Evolutionary conservation across 1,139 yeast genomes (phyloP), one percentile per base, ranked within the genome.

Genomic region (Saccharomyces hybrid): DNA sequence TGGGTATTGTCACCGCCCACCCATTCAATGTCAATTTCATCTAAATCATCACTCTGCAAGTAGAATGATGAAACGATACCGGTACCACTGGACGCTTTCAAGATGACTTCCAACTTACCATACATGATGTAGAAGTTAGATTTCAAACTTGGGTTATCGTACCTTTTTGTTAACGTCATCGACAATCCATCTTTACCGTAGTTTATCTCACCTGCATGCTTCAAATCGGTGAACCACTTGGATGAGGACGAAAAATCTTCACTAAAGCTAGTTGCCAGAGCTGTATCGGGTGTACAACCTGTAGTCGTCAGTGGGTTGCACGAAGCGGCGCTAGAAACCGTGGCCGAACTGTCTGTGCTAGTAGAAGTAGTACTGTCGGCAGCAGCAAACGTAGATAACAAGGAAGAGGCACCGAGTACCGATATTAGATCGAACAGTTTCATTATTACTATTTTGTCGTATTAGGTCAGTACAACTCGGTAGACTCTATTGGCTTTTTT

Each of bases 21-120:
- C 81, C 93, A 83, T 70, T 89, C 97, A 52, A 88, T 71, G 72
- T 89, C 97, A 49, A 89, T 82, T 72, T 89, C 97, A 70, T 89
- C 97, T 59, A 84, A 74, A 63, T 86, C 95, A 68, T 89, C 96
- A 61, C 90, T 83, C 69, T 88, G 95, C 57, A 89, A 75, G 62
- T 84, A 88, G 64, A 88, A 83, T 2, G 91, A 83, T 0, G 96
- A 86, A 25, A 89, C 81, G 44, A 89, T 78, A 57, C 96, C 97
- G 48, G 70, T 70, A 27, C 96, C 96, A 23, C 78, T 73, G 3
- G 93, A 90, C 16, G 93, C 86, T 67, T 84, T 79, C 57, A 87
- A 68, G 1, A 76, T 77, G 9, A 84, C 90, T 67, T 88, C 95
- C 20, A 88, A 81, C 61, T 82, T 82, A 53, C 97, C 97, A 71